Percentiles rank a stretch among this genome's conserved stretches.
phyloP scores from a whole-genome alignment of 2,329 filamentous ascomycete species.

The Curvularia eragrostidis region DNA sequence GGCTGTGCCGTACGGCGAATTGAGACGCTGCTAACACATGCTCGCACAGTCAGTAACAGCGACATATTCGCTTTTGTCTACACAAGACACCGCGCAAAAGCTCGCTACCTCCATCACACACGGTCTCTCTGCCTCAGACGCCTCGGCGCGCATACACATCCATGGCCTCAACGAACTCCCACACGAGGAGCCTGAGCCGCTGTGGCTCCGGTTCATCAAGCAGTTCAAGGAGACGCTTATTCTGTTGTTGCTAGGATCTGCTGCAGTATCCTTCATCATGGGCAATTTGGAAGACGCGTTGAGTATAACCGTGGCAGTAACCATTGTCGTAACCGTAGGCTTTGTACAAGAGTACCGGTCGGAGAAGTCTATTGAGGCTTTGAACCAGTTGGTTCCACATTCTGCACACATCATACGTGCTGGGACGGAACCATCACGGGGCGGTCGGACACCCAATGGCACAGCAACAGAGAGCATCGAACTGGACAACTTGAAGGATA shows the following conservation, averaged over 20 bases:
- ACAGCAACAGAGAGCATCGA: slow-evolving; percentile 50
- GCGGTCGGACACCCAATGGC: slow-evolving; percentile 29
- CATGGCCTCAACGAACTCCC: slow-evolving; percentile 94
- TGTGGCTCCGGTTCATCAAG: slow-evolving; percentile 94
- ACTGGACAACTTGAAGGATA: slow-evolving; percentile 58
- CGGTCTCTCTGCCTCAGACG: slow-evolving; percentile 82
- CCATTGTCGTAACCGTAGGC: slow-evolving; percentile 93
- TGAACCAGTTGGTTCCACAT: slow-evolving; percentile 93
- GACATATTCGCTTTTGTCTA: slow-evolving; percentile 70
- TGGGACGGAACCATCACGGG: slow-evolving; percentile 32
- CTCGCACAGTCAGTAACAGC: slow-evolving; percentile 52
- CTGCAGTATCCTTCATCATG: slow-evolving; percentile 84
- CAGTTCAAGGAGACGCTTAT: slow-evolving; percentile 98
- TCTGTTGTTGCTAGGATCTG: slow-evolving; percentile 86
- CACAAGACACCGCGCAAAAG: slow-evolving; percentile 76
- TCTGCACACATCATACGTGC: slow-evolving; percentile 89
- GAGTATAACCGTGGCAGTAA: slow-evolving; percentile 94
- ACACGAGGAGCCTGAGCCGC: slow-evolving; percentile 88
- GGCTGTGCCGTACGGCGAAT: neutral
- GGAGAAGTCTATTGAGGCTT: slow-evolving; percentile 93
- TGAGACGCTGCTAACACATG: slow-evolving; percentile 26
- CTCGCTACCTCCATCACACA: slow-evolving; percentile 82
- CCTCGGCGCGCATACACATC: slow-evolving; percentile 76
- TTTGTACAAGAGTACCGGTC: slow-evolving; percentile 98
- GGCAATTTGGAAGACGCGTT: slow-evolving; percentile 94